Conservation (phyloP, 2,329 filamentous ascomycete species). For the Dryadomyces sulphureus region DNA sequence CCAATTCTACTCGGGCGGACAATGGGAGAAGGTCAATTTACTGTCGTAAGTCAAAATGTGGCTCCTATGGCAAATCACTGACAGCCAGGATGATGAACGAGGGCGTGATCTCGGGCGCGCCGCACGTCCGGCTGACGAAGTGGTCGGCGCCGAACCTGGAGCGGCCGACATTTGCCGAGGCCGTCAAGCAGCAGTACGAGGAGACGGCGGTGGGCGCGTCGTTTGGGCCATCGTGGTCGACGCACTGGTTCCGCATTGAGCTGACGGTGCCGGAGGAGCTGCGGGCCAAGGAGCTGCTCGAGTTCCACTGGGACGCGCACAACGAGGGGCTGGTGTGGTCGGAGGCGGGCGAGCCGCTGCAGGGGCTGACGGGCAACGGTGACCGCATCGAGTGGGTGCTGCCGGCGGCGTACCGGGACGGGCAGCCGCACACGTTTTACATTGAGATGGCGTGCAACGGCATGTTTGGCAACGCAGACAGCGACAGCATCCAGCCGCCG, state of each 20-base stretch:
- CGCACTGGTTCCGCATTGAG: conserved; percentile 87
- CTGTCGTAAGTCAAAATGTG: conserved; percentile 14
- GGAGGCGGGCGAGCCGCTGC: conserved; percentile 74
- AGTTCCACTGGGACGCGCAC: conserved; percentile 91
- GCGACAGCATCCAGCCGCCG: conserved; percentile 79
- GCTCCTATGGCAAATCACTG: too few species aligned
- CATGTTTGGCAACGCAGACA: conserved; percentile 89
- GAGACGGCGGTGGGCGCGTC: conserved; percentile 59
- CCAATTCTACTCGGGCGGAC: conserved; percentile 12
- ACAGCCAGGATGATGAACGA: conserved; percentile 68
- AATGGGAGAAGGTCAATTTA: conserved; percentile 14
- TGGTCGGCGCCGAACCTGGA: conserved; percentile 70
- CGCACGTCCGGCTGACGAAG: conserved; percentile 70
- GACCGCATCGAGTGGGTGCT: conserved; percentile 88
- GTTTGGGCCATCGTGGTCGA: conserved; percentile 93
- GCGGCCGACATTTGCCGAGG: conserved; percentile 77
- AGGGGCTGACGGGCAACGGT: conserved; percentile 79
- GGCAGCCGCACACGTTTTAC: conserved; percentile 78
- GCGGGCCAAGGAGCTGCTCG: conserved; percentile 63
- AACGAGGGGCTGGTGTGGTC: conserved; percentile 94
- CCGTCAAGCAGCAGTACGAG: conserved; percentile 57
- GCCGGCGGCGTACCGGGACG: conserved; percentile 66
- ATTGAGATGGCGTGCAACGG: conserved; percentile 98
- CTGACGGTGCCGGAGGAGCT: conserved; percentile 65
- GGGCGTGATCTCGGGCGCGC: conserved; percentile 47